Conservation (phyloP, 139 green algal genomes). For the Marvania coccoides region DNA sequence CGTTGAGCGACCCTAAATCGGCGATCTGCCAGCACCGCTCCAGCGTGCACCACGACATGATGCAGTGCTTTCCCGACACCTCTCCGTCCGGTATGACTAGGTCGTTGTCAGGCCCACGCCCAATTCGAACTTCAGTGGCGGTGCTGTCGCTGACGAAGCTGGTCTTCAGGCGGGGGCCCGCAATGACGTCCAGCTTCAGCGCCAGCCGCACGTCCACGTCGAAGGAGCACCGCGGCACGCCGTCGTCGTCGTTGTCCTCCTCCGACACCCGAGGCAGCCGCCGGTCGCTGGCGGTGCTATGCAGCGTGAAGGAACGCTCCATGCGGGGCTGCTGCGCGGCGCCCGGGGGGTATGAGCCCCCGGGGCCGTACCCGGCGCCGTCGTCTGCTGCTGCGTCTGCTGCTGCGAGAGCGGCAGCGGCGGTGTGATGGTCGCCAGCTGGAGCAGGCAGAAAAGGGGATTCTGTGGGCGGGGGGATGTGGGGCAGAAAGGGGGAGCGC, state of each 20-base stretch:
- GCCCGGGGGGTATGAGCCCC: too few species aligned
- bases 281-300: constrained; percentile 1
- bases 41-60: constrained; percentile 37
- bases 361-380: too few species aligned
- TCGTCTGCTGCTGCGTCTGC: too few species aligned
- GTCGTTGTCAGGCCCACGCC: constrained; percentile 33
- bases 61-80: constrained; percentile 52
- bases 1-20: constrained; percentile 69
- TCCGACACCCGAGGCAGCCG: neutral
- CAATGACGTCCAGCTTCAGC: constrained; percentile 42
- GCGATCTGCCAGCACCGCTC: constrained; percentile 37
- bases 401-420: too few species aligned
- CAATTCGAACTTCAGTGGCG: constrained; percentile 46
- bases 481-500: too few species aligned
- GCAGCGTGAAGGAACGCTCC: neutral
- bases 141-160: constrained; percentile 7
- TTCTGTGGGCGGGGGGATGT: too few species aligned
- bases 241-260: neutral
- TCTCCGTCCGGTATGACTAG: constrained; percentile 57
- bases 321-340: too few species aligned
- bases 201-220: constrained; percentile 16
- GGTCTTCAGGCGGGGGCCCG: constrained; percentile 31
- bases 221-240: neutral
- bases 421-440: too few species aligned
- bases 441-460: too few species aligned